Percentiles rank a stretch among this genome's conserved stretches.
Evolutionary conservation across 305 asterid species (phyloP).

Genomic region (Fraxinus ornus): DNA sequence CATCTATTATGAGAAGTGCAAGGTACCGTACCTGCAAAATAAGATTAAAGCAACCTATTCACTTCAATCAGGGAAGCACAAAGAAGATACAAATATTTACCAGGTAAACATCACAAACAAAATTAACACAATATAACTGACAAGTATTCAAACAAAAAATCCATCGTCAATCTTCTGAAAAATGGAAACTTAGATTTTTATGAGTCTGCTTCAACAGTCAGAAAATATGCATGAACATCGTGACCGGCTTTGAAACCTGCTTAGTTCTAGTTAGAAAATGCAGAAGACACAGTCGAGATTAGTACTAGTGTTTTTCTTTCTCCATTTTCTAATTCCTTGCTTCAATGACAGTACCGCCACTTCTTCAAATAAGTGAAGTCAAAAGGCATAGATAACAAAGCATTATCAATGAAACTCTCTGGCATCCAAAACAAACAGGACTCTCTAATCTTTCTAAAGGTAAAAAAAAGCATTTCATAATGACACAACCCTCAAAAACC

Average conservation of each 20-base stretch:
- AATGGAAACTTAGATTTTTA: not conserved
- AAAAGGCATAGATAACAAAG: not conserved
- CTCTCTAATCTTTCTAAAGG: not conserved
- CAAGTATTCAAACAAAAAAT: not conserved
- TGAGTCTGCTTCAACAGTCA: not conserved
- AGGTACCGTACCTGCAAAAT: conserved; percentile 72
- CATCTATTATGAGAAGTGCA: conserved; percentile 78
- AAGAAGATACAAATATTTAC: not conserved
- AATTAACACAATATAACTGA: not conserved
- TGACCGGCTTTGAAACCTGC: not conserved
- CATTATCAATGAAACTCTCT: not conserved
- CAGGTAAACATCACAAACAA: not conserved
- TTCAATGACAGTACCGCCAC: not conserved
- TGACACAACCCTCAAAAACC: not conserved
- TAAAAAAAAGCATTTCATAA: not conserved
- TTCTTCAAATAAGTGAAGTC: not conserved
- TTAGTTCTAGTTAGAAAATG: not conserved
- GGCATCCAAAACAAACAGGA: not conserved
- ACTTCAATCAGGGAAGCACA: not conserved
- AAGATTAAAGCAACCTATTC: conserved; percentile 7
- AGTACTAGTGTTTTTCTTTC: not conserved
- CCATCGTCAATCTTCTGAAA: not conserved
- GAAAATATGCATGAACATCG: not conserved
- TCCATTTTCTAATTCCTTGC: not conserved
- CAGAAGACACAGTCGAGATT: not conserved